Conservation (phyloP, 305 asterid genomes). For the Solanum hybrid region DNA sequence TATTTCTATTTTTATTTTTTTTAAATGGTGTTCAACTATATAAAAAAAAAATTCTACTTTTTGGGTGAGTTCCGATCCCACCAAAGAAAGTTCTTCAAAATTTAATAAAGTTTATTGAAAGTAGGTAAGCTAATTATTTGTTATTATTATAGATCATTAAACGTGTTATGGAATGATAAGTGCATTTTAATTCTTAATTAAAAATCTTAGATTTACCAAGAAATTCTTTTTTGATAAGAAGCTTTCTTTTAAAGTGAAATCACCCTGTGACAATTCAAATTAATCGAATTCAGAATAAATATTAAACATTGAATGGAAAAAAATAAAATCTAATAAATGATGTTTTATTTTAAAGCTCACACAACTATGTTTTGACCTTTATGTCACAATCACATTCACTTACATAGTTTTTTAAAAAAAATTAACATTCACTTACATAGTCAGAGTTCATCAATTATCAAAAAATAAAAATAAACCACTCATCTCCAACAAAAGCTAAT, state of each 20-base stretch:
- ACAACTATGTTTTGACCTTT: not conserved
- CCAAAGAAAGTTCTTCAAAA: not conserved
- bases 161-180: not conserved
- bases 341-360: not conserved
- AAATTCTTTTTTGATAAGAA: not conserved
- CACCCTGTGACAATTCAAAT: not conserved
- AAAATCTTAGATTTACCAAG: not conserved
- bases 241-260: not conserved
- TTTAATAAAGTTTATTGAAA: not conserved
- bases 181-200: not conserved
- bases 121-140: not conserved
- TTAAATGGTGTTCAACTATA: not conserved
- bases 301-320: not conserved
- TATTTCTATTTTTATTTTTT: not conserved
- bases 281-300: not conserved
- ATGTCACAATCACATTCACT: not conserved
- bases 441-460: not conserved
- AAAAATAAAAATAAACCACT: no score
- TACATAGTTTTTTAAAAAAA: no score
- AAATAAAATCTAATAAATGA: not conserved
- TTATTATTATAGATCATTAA: not conserved
- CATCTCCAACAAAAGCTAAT: not conserved
- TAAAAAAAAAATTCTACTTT: not conserved
- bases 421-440: not conserved
- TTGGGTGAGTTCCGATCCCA: not conserved